Evolutionary conservation across 768 basidiomycete genomes (phyloP), one percentile per base, ranked within the genome.

Genomic region (Tremella mesenterica): DNA sequence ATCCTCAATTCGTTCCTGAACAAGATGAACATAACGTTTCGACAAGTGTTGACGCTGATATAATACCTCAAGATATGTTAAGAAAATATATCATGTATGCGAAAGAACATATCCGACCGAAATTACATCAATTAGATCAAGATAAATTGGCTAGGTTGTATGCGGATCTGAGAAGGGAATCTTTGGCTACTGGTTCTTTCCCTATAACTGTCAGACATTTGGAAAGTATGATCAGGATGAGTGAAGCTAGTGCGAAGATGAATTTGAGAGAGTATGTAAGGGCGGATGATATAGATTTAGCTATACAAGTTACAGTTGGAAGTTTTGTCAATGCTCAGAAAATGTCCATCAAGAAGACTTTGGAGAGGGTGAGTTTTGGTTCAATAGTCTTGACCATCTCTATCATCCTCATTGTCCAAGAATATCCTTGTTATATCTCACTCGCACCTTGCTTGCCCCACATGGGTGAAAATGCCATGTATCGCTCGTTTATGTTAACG

Each of bases 61-160:
- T 96, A 63, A 97, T 99, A 62, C 88, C 93, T 0, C 95, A 99
- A 78, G 92, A 97, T 59, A 75, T 93, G 30, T 81, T 99, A 23
- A 83, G 88, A 48, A 99, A 97, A 72, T 99, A 97, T 74, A 96
- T 97, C 76, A 93, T 97, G 88, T 97, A 97, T 66, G 90, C 92
- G 0, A 83, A 89, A 55, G 95, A 97, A 67, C 86, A 84, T 70
- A 83, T 96, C 58, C 79, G 81, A 60, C 95, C 95, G 1, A 93
- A 96, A 74, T 78, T 99, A 48, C 88, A 88, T 66, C 88, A 96
- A 64, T 79, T 97, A 61, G 95, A 99, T 73, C 87, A 90, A 68
- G 90, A 96, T 69, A 97, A 97, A 75, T 80, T 97, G 21, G 79
- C 91, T 5, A 80, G 84, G n/a, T 81, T 99, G 38, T 99, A 95